Conservation (phyloP, 2,329 filamentous ascomycete genomes). For the Zopfia rhizophila region DNA sequence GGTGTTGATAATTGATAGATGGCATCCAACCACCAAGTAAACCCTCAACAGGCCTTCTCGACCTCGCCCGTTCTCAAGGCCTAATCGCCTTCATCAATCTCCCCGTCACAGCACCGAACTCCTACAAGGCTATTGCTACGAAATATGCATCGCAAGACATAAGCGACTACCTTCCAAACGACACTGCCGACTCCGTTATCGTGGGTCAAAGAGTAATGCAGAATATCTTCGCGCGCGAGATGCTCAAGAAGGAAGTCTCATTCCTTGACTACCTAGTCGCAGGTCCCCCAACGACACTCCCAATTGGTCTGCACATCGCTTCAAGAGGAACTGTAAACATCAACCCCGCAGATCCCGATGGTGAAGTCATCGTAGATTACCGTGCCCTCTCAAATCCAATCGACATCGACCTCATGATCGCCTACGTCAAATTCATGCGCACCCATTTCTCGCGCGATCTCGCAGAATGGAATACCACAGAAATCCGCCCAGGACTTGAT, state of each 20-base stretch:
- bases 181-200: constrained; percentile 14
- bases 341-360: constrained; percentile 28
- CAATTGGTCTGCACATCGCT: constrained; percentile 3
- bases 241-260: constrained; percentile 35
- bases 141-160: constrained; percentile 6
- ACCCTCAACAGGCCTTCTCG: constrained; percentile 2
- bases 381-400: constrained; percentile 36
- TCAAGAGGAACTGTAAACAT: constrained; percentile 27
- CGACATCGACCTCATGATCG: constrained; percentile 34
- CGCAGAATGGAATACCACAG: constrained; percentile 3
- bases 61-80: constrained; percentile 2
- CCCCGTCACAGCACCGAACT: not conserved
- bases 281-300: not conserved
- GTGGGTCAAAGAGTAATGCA: constrained; percentile 21
- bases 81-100: not conserved
- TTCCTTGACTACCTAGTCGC: constrained; percentile 8
- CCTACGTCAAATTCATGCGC: constrained; percentile 31
- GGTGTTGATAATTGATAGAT: too few relatives aligned
- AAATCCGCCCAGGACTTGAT: constrained; percentile 10
- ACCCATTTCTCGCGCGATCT: constrained; percentile 19
- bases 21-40: not conserved
- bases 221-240: constrained; percentile 27
- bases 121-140: not conserved
- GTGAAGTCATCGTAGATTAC: constrained; percentile 38
- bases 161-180: constrained; percentile 34